These are phyloP conservation scores for Escallonia rubra DNA, from an alignment of 129 eudicot genomes.

Conservation along the genomic window DNA sequence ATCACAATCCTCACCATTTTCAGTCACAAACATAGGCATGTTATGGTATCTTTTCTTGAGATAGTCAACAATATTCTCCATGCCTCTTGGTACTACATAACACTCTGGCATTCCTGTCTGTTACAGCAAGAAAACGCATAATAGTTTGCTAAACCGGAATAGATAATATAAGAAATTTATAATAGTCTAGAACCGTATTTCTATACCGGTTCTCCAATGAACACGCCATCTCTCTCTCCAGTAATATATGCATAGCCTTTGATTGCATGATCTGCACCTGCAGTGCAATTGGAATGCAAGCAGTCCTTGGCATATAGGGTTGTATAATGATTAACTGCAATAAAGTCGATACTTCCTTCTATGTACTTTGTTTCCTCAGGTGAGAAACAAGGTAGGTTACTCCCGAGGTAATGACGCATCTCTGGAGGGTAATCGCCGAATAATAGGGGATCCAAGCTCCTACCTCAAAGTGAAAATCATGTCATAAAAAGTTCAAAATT, in stretches of 20 bases:
- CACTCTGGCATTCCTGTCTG: slow-evolving; percentile 53
- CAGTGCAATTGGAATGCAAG: slow-evolving; percentile 37
- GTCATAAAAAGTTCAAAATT: too few species aligned
- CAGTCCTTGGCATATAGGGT: slow-evolving; percentile 74
- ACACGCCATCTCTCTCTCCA: slow-evolving; percentile 56
- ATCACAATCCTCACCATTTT: slow-evolving; percentile 57
- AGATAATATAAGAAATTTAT: background rate
- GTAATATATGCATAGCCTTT: slow-evolving; percentile 38
- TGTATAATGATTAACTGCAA: slow-evolving; percentile 79
- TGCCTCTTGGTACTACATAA: slow-evolving; percentile 75
- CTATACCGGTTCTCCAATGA: slow-evolving; percentile 63
- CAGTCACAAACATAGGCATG: slow-evolving; percentile 79
- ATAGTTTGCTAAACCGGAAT: background rate
- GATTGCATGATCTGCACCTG: slow-evolving; percentile 43
- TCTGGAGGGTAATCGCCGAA: slow-evolving; percentile 84
- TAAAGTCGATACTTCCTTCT: slow-evolving; percentile 57
- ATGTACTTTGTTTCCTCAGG: slow-evolving; percentile 45
- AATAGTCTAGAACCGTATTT: background rate
- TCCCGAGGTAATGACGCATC: slow-evolving; percentile 56
- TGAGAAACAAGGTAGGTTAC: slow-evolving; percentile 57
- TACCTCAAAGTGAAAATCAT: slow-evolving; percentile 14
- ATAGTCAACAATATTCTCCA: slow-evolving; percentile 55
- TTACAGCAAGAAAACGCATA: slow-evolving; percentile 1
- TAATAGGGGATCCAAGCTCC: slow-evolving; percentile 76
- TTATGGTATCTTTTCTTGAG: slow-evolving; percentile 62